Conservation (phyloP, 2,329 filamentous ascomycete species). For the Aspergillus jensenii region DNA sequence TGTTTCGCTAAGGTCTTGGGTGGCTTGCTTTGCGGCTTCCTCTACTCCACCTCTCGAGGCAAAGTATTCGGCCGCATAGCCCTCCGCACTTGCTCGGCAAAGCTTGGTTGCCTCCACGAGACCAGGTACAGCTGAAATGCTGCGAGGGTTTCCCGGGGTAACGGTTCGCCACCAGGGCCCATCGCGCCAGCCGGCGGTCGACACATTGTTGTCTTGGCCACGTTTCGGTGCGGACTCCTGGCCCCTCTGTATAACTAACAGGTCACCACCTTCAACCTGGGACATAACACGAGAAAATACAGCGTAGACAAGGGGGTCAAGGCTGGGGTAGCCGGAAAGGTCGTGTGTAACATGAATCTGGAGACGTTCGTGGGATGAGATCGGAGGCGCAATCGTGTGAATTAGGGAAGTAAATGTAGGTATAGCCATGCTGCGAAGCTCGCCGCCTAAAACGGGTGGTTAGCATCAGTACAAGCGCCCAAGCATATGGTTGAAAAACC, state of each 20-base stretch:
- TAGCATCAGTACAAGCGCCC: not conserved
- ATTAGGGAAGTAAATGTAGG: constrained; percentile 94
- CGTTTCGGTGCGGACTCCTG: constrained; percentile 75
- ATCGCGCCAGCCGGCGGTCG: constrained; percentile 72
- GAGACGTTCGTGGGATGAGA: constrained; percentile 93
- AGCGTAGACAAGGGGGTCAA: constrained; percentile 87
- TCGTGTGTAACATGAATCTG: constrained; percentile 98
- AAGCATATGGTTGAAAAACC: not conserved
- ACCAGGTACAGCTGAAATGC: constrained; percentile 77
- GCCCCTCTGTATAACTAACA: constrained; percentile 90
- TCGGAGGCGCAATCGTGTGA: constrained; percentile 92
- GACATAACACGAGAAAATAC: constrained; percentile 96
- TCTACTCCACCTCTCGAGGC: constrained; percentile 74
- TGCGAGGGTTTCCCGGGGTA: constrained; percentile 63
- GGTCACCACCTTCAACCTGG: constrained; percentile 96
- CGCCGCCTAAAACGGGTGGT: constrained; percentile 64
- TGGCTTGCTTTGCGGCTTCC: constrained; percentile 74
- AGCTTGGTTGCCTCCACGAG: constrained; percentile 87
- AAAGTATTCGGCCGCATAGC: constrained; percentile 84
- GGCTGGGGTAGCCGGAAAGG: constrained; percentile 86
- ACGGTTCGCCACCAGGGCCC: constrained; percentile 87
- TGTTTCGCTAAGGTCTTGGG: constrained; percentile 73
- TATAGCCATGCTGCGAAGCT: constrained; percentile 79
- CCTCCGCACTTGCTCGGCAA: constrained; percentile 82
- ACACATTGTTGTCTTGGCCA: constrained; percentile 47